Evolutionary conservation across 1,284 basidiomycete genomes (phyloP).

Genomic region (Pseudozyma thailandica): DNA sequence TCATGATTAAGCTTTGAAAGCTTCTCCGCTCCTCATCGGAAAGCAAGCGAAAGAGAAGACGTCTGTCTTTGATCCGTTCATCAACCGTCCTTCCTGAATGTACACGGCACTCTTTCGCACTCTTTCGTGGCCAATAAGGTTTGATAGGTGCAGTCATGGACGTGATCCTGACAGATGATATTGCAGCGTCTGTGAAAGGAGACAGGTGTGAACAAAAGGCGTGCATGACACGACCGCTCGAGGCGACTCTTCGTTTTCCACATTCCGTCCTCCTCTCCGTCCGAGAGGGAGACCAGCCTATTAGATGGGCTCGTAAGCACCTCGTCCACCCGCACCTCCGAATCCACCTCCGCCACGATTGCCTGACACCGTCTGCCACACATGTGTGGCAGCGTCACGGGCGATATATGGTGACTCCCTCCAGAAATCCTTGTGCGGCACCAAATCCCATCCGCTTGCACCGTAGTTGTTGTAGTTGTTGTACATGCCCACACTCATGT

Average conservation of each 20-base stretch:
- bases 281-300: too few relatives aligned
- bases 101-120: too few relatives aligned
- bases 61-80: background rate
- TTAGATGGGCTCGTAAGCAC: conserved; percentile 49
- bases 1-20: background rate
- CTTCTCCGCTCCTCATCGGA: background rate
- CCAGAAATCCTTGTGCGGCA: conserved; percentile 63
- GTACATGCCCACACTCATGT: conserved; percentile 56
- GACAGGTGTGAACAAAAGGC: too few relatives aligned
- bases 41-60: background rate
- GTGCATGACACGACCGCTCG: too few relatives aligned
- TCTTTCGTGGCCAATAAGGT: too few relatives aligned
- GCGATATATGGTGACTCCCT: conserved; percentile 55
- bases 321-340: conserved; percentile 32
- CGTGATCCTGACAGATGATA: background rate
- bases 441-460: conserved; percentile 59
- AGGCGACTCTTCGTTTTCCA: too few relatives aligned
- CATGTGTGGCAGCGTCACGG: conserved; percentile 43
- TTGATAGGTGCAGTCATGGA: background rate
- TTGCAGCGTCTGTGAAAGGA: background rate
- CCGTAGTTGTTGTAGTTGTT: conserved; percentile 62
- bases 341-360: conserved; percentile 37
- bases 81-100: background rate
- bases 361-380: conserved; percentile 39
- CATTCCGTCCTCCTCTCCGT: too few relatives aligned